phyloP scores from a whole-genome alignment of 139 green algal genomes.

The Marvania coccoides region DNA sequence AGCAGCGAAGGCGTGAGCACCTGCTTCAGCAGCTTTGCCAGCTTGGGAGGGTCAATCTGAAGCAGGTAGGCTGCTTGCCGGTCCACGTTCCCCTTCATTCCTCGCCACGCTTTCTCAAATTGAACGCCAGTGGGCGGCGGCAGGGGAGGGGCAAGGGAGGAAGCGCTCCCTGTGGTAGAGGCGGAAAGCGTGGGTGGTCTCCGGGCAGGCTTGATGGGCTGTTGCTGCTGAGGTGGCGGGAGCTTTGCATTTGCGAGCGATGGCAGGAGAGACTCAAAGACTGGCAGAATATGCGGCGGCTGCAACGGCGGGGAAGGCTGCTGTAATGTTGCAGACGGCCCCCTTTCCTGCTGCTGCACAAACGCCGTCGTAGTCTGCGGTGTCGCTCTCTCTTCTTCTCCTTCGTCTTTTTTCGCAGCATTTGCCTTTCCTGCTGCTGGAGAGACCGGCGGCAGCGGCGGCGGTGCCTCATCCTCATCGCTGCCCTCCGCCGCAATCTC shows the following conservation, averaged over 20 bases:
- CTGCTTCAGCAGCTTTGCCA: slow-evolving; percentile 53
- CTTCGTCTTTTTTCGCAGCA: not conserved
- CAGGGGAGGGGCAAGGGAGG: not conserved
- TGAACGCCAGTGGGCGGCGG: slow-evolving; percentile 34
- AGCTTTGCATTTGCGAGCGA: not conserved
- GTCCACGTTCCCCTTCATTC: slow-evolving; percentile 27
- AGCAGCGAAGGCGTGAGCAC: slow-evolving; percentile 49
- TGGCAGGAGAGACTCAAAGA: not conserved
- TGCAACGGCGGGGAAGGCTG: no score
- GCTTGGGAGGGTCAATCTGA: slow-evolving; percentile 29
- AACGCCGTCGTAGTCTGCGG: no score
- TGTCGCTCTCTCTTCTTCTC: no score
- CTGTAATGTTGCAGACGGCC: no score
- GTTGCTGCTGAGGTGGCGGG: not conserved
- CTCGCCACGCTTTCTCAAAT: slow-evolving; percentile 63
- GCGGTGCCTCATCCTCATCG: not conserved
- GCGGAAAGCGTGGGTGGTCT: no score
- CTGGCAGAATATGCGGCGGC: no score
- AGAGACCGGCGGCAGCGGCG: no score
- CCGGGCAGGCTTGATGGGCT: no score
- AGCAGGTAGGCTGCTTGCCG: slow-evolving; percentile 48
- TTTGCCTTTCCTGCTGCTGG: slow-evolving; percentile 15
- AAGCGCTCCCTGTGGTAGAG: no score
- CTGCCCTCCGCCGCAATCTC: no score
- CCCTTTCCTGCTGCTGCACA: no score